Base-by-base conservation (phyloP, 2,329 filamentous ascomycete species). In the Fusarium humuli region DNA sequence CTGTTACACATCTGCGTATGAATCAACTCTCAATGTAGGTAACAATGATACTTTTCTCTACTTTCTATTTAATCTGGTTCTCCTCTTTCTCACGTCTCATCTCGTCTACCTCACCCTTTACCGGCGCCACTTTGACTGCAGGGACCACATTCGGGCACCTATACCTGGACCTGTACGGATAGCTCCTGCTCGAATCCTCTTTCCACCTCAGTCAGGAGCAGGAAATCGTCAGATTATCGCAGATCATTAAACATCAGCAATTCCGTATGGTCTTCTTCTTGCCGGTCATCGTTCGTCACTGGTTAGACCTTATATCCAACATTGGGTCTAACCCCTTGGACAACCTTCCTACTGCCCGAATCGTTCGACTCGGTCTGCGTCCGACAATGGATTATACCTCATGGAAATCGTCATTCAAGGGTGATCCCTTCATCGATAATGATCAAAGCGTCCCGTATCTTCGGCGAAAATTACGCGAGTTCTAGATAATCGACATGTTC, bases 291-390 rank as follows among this genome's bases (percentile, higher is more conserved):
- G 16, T 54, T 40, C 32, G 22, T 50, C 25, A 49, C 55, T 59
- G 42, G 47, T 40, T 25, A 55, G 37, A 45, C 42, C 20, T 20
- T 18, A 53, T 27, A 37, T 34, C 20, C 62, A 55, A 65, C 42
- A 53, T 42, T 53, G 54, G 62, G 44, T 30, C 54, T 48, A 34
- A 42, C 23, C 49, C 40, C 41, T 67, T 60, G 56, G 34, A 55
- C 25, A 49, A 40, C n/a, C 23, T 50, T 34, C 32, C 67, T 60
- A 32, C 55, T 48, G 50, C 23, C 23, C 59, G 48, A 60, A 46
- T 67, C 62, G 57, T 67, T 66, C 64, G 72, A 71, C 61, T 44
- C 40, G 58, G 41, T 53, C 57, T 53, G 50, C 62, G 47, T 53
- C 32, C 57, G 44, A 53, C 44, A 55, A 66, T 69, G 50, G 50